phyloP scores from a whole-genome alignment of 352 stramenopile species.

The Albugo laibachii region DNA sequence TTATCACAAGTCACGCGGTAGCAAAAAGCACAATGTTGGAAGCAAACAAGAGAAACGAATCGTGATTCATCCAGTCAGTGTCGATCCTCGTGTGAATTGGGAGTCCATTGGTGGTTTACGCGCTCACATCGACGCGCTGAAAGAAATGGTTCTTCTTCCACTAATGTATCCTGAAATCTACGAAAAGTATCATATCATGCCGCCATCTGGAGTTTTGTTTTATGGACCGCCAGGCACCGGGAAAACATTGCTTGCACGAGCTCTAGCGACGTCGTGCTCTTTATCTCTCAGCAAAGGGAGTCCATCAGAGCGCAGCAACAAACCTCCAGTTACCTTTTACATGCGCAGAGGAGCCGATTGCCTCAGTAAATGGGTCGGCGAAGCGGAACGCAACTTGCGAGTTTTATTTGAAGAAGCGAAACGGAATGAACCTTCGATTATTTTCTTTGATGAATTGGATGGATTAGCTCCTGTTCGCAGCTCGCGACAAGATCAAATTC shows the following conservation, averaged over 20 bases:
- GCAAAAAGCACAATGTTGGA: constrained; percentile 12
- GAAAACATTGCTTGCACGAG: constrained; percentile 81
- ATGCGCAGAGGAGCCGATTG: constrained; percentile 87
- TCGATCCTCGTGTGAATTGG: constrained; percentile 73
- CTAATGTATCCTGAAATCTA: constrained; percentile 87
- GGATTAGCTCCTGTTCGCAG: constrained; percentile 82
- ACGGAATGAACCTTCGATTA: constrained; percentile 82
- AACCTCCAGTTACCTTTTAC: constrained; percentile 70
- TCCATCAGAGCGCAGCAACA: constrained; percentile 4
- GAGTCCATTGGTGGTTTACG: constrained; percentile 68
- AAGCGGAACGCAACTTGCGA: constrained; percentile 80
- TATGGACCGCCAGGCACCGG: constrained; percentile 83
- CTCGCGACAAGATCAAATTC: constrained; percentile 87
- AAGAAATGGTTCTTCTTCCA: constrained; percentile 88
- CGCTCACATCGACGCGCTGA: constrained; percentile 75
- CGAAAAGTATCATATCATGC: constrained; percentile 69
- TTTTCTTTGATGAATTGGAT: constrained; percentile 92
- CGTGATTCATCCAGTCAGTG: constrained; percentile 64
- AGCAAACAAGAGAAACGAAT: constrained; percentile 22
- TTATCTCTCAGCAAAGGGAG: constrained; percentile 12
- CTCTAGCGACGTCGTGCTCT: constrained; percentile 75
- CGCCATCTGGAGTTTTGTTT: constrained; percentile 75
- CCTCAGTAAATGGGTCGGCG: constrained; percentile 84
- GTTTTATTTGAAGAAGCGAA: constrained; percentile 84
- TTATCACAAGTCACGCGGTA: constrained; percentile 40